A percentile compares a stretch with the other conserved stretches of the same genome.
phyloP scores from a whole-genome alignment of 2,329 filamentous ascomycete species.

The Ascochyta viciae-villosae region DNA sequence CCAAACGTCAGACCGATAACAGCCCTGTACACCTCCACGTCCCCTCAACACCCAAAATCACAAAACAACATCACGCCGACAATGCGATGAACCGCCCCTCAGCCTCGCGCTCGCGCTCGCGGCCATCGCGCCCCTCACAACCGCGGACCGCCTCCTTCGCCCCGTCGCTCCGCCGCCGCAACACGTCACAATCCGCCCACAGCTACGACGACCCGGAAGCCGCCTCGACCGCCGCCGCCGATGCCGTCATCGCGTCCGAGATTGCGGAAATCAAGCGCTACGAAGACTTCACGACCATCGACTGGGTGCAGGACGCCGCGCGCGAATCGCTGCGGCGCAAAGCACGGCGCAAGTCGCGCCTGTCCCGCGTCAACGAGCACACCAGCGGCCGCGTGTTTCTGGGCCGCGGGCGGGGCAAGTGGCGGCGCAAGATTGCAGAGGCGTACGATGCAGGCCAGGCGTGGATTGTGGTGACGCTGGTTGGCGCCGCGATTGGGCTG shows the following conservation, averaged over 20 bases:
- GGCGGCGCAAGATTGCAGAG: conserved; percentile 81
- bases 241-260: conserved; percentile 85
- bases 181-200: conserved; percentile 70
- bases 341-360: conserved; percentile 73
- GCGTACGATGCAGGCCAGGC: conserved; percentile 96
- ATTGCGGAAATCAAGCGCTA: conserved; percentile 98
- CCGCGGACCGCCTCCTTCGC: conserved; percentile 58
- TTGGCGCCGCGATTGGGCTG: conserved; percentile 88
- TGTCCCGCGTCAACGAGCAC: conserved; percentile 45
- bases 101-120: conserved; percentile 16
- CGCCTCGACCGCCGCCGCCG: conserved; percentile 59
- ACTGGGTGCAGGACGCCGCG: conserved; percentile 98
- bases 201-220: conserved; percentile 66
- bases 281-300: conserved; percentile 98
- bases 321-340: conserved; percentile 86
- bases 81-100: conserved; percentile 33
- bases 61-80: background rate
- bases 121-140: conserved; percentile 18
- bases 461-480: conserved; percentile 96
- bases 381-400: conserved; percentile 58
- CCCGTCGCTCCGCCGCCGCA: conserved; percentile 63
- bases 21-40: background rate
- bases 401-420: conserved; percentile 65
- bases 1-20: background rate
- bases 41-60: background rate